Conservation (phyloP, 768 basidiomycete species). For the Lanmaoa rubissima region DNA sequence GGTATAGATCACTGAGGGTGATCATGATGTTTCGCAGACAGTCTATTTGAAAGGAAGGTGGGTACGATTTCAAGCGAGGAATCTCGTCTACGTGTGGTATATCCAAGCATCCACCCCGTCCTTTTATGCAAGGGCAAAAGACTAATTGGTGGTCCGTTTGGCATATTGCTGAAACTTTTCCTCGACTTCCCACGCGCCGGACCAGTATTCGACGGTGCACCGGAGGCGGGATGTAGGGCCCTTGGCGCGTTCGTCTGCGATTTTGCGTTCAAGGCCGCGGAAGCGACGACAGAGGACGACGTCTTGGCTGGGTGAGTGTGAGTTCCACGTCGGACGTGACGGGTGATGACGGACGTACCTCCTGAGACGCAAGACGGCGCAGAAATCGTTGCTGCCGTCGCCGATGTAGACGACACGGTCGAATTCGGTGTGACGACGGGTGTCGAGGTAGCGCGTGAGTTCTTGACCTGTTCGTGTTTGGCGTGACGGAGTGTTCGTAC, state of each 20-base stretch:
- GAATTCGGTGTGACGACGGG: slow-evolving; percentile 48
- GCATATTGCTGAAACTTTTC: slow-evolving; percentile 55
- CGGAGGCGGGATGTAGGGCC: slow-evolving; percentile 62
- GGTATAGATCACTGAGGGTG: background rate
- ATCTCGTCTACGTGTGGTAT: background rate
- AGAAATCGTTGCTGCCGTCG: slow-evolving; percentile 95
- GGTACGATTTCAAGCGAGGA: background rate
- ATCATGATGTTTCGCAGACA: background rate
- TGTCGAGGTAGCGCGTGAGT: slow-evolving; percentile 72
- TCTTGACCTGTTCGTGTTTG: slow-evolving; percentile 70
- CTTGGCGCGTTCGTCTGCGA: slow-evolving; percentile 51
- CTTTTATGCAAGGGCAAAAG: background rate
- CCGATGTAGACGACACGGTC: slow-evolving; percentile 89
- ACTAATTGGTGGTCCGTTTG: background rate
- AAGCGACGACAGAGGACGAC: slow-evolving; percentile 74
- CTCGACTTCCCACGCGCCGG: slow-evolving; percentile 95
- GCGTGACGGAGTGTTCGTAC: background rate
- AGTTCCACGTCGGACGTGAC: background rate
- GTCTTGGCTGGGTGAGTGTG: slow-evolving; percentile 59
- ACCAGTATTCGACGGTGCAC: slow-evolving; percentile 80
- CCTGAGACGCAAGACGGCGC: slow-evolving; percentile 80
- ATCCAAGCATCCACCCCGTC: background rate
- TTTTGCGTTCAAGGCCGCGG: slow-evolving; percentile 77
- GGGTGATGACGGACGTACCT: slow-evolving; percentile 39
- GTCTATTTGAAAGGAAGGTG: too few species aligned